Base-by-base conservation (phyloP, 257 asterid species). In the Thymus quinquecostatus region DNA sequence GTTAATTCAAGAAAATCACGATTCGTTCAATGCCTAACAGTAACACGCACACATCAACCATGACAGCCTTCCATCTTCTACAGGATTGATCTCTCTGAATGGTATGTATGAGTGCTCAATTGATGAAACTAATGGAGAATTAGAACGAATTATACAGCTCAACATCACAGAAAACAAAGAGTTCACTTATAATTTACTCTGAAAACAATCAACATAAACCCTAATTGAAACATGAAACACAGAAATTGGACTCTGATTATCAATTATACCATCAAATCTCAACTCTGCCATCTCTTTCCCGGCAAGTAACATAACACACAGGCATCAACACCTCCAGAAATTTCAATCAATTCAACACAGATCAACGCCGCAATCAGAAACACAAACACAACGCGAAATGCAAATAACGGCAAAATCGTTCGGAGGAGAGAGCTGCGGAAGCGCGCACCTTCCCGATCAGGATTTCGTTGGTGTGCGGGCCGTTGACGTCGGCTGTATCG, bases 391-490 rank as follows among this genome's bases (percentile, higher is more conserved):
- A 13, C 3, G 1, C n/a, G 56, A 50, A 2, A 10, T 0, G 12
- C 0, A 2, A 12, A 48, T 1, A 48, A 3, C 3, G 5, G 54
- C 21, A 51, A 51, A n/a, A 51, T n/a, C 3, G 9, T 1, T 14
- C 10, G 4, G 57, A 51, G 21, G 56, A 27, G 1, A 50, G 56
- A 50, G 53, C 12, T 11, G 53, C n/a, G 33, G 28, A 58, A 30
- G 8, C 3, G 1, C 21, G 48, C 14, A 60, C 79, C 75, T 75
- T 68, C 30, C 79, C 75, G 10, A 75, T 51, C 3, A 75, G 70
- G 12, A 75, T 58, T 36, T 79, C 83, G 56, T 79, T 79, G 74
- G 83, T 79, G 2, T 72, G 78, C 9, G 82, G 86, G 2, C 83
- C 83, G 59, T 79, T 74, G 43, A 11, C 10, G 55, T 79, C 83